A percentile compares a stretch with the other conserved stretches of the same genome.
Evolutionary conservation across 306 rosid genomes (phyloP).

Genomic region (Inga oerstediana): DNA sequence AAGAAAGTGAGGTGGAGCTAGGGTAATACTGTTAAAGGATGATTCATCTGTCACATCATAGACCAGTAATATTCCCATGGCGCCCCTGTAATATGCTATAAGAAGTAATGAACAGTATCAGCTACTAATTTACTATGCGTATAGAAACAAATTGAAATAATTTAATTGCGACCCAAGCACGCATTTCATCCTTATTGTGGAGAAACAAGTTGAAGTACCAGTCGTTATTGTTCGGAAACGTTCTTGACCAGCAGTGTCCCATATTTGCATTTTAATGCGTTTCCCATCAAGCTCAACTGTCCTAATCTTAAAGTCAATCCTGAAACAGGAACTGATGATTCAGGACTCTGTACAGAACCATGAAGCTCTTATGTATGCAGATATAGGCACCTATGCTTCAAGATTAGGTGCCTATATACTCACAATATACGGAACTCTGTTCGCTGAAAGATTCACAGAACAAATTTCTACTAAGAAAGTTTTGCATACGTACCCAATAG

Average conservation of each 20-base stretch:
- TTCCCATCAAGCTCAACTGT: slow-evolving; percentile 40
- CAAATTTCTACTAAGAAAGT: background rate
- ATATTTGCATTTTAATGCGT: slow-evolving; percentile 42
- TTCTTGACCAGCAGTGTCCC: slow-evolving; percentile 50
- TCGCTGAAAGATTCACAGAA: background rate
- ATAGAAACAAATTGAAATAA: background rate
- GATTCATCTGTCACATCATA: slow-evolving; percentile 40
- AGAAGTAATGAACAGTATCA: slow-evolving; percentile 13
- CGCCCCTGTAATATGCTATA: slow-evolving; percentile 45
- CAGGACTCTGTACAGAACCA: background rate
- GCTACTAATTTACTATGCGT: background rate
- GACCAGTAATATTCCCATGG: slow-evolving; percentile 46
- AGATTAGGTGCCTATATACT: background rate
- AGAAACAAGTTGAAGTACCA: slow-evolving; percentile 19
- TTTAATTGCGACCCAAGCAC: slow-evolving; percentile 4
- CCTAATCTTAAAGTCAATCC: slow-evolving; percentile 44
- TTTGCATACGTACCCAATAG: slow-evolving; percentile 29
- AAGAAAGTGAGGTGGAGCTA: background rate
- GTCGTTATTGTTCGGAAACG: slow-evolving; percentile 44
- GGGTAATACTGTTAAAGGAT: slow-evolving; percentile 41
- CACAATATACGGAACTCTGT: background rate
- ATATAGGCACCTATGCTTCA: background rate
- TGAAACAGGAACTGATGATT: slow-evolving; percentile 11
- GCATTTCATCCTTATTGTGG: background rate
- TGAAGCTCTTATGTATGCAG: background rate